These are phyloP conservation scores for Crepidotus variabilis DNA, from an alignment of 768 basidiomycete genomes.

Conservation along the genomic window DNA sequence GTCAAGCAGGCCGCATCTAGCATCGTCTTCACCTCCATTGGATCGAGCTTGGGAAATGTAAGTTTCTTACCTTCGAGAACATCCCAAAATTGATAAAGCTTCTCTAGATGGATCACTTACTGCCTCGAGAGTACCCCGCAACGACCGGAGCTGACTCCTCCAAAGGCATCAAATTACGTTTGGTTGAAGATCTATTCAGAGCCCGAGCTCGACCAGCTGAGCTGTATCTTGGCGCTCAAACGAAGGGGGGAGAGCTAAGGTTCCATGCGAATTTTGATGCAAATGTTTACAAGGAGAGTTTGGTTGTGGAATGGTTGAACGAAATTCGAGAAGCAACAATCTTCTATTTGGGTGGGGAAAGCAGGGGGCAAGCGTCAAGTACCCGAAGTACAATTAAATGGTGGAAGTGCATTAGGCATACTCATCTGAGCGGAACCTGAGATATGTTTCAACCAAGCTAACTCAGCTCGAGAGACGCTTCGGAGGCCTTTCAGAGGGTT, in stretches of 20 bases:
- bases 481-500: no score
- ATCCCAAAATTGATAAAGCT: not conserved
- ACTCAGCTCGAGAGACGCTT: no score
- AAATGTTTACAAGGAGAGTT: conserved; percentile 38
- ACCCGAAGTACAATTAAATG: no score
- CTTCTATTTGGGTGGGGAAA: conserved; percentile 25
- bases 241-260: conserved; percentile 25
- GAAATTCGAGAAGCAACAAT: conserved; percentile 34
- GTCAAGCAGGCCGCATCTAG: conserved; percentile 24
- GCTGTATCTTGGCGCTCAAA: conserved; percentile 43
- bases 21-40: conserved; percentile 26
- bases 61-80: conserved; percentile 6
- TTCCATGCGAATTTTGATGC: conserved; percentile 38
- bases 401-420: no score
- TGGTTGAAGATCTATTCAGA: conserved; percentile 14
- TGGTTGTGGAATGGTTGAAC: conserved; percentile 43
- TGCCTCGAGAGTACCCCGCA: conserved; percentile 34
- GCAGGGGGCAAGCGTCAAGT: no score
- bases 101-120: conserved; percentile 27
- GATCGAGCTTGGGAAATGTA: conserved; percentile 40
- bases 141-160: conserved; percentile 3
- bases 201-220: conserved; percentile 44
- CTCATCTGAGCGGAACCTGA: no score
- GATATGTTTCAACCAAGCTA: no score
- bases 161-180: conserved; percentile 9